These are phyloP conservation scores for Beauveria pseudobassiana DNA, from an alignment of 2,329 filamentous ascomycete species.

Conservation along the genomic window DNA sequence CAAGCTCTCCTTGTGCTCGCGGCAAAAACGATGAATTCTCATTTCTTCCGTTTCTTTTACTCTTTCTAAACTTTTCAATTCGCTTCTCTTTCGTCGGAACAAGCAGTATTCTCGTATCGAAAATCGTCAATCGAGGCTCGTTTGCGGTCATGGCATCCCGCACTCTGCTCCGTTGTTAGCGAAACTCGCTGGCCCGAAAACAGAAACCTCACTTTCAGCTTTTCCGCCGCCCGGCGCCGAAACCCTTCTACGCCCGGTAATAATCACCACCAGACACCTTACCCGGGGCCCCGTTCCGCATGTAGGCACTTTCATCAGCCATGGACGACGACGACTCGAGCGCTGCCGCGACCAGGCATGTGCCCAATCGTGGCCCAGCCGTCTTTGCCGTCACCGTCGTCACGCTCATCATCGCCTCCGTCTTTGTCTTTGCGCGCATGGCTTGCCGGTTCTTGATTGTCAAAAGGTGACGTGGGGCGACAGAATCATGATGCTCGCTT, in stretches of 20 bases:
- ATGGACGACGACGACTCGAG: slow-evolving; percentile 3
- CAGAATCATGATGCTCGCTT: slow-evolving; percentile 72
- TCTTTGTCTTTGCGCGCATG: slow-evolving; percentile 70
- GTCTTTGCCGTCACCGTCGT: slow-evolving; percentile 65
- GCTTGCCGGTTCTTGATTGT: slow-evolving; percentile 68
- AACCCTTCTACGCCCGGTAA: neutral
- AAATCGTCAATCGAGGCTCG: neutral
- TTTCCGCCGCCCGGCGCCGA: neutral
- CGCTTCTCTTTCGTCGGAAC: neutral
- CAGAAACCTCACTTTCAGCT: neutral
- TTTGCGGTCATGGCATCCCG: neutral
- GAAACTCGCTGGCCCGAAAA: neutral
- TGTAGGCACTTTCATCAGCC: neutral
- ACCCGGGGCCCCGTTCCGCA: neutral
- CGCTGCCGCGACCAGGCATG: slow-evolving; percentile 15
- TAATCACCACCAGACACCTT: neutral
- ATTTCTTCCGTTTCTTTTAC: neutral
- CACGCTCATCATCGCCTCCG: slow-evolving; percentile 60
- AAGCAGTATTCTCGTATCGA: no score
- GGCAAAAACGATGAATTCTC: no score
- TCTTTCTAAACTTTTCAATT: neutral
- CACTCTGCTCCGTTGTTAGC: neutral
- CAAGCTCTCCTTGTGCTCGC: neutral
- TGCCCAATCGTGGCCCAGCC: slow-evolving; percentile 46
- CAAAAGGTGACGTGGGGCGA: slow-evolving; percentile 68